Evolutionary conservation across 2,329 filamentous ascomycete genomes (phyloP).

Genomic region (Aspergillus spinulosporus): DNA sequence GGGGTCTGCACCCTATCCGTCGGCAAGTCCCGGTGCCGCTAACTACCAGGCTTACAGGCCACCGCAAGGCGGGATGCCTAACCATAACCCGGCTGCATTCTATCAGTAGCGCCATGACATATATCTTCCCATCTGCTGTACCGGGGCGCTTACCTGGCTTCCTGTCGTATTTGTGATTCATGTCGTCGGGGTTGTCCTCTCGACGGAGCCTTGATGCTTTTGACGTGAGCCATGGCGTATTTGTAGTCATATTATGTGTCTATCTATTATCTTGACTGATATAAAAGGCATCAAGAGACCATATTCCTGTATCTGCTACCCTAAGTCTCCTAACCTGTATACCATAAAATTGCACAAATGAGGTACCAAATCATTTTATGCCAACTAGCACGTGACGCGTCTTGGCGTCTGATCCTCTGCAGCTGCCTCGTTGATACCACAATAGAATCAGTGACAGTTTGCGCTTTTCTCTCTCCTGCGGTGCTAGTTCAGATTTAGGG

Average conservation of each 20-base stretch:
- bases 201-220: background rate
- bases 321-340: background rate
- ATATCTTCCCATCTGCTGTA: background rate
- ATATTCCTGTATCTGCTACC: background rate
- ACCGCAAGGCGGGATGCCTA: slow-evolving; percentile 30
- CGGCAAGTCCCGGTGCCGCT: slow-evolving; percentile 30
- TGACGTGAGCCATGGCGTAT: background rate
- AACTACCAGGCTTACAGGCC: slow-evolving; percentile 42
- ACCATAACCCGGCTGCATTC: slow-evolving; percentile 41
- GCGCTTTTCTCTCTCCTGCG: background rate
- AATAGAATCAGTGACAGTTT: background rate
- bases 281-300: background rate
- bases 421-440: background rate
- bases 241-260: slow-evolving; percentile 5
- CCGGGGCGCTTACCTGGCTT: background rate
- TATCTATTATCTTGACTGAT: background rate
- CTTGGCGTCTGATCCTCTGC: slow-evolving; percentile 4
- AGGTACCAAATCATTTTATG: no score
- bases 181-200: background rate
- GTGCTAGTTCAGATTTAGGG: no score
- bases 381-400: background rate
- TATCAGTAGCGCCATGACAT: slow-evolving; percentile 33
- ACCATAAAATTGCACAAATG: background rate
- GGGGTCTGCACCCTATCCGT: slow-evolving; percentile 36
- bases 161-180: background rate